Percentiles rank a stretch among this genome's conserved stretches.
Evolutionary conservation across 2,329 filamentous ascomycete species (phyloP).

Genomic region (Botrytis deweyae): DNA sequence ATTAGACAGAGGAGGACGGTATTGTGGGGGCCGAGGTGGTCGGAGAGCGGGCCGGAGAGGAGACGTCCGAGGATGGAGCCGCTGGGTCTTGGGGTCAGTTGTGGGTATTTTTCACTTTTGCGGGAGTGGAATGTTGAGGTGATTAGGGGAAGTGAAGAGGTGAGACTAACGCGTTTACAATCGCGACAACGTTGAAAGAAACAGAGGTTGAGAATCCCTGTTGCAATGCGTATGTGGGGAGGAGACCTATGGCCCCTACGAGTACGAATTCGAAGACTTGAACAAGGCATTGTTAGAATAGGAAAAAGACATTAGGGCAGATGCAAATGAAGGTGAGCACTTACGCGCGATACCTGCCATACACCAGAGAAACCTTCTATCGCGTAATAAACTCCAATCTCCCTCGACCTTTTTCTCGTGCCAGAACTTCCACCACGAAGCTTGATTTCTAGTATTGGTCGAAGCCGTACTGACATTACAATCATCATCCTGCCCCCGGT

Average conservation of each 20-base stretch:
- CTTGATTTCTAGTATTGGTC: not conserved
- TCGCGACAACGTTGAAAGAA: constrained; percentile 75
- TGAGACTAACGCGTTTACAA: constrained; percentile 65
- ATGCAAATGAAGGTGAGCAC: constrained; percentile 8
- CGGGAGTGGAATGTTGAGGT: constrained; percentile 27
- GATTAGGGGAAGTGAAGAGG: not conserved
- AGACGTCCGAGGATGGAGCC: constrained; percentile 19
- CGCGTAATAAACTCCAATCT: constrained; percentile 66
- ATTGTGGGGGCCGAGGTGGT: constrained; percentile 21
- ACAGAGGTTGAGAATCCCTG: constrained; percentile 65
- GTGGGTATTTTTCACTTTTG: not conserved
- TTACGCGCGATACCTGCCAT: constrained; percentile 43
- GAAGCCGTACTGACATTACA: not conserved
- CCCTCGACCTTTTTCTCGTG: constrained; percentile 53
- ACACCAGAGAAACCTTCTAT: constrained; percentile 48
- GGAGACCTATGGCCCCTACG: constrained; percentile 80
- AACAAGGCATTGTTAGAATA: not conserved
- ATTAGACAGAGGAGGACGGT: constrained; percentile 34
- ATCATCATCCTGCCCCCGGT: not conserved
- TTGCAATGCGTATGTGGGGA: constrained; percentile 71
- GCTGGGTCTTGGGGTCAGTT: constrained; percentile 29
- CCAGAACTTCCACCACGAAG: constrained; percentile 32
- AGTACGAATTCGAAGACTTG: constrained; percentile 65
- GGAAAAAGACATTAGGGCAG: not conserved
- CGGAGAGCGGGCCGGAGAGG: constrained; percentile 31